phyloP scores from a whole-genome alignment of 2,329 filamentous ascomycete genomes.

The Aspergillus melleus region DNA sequence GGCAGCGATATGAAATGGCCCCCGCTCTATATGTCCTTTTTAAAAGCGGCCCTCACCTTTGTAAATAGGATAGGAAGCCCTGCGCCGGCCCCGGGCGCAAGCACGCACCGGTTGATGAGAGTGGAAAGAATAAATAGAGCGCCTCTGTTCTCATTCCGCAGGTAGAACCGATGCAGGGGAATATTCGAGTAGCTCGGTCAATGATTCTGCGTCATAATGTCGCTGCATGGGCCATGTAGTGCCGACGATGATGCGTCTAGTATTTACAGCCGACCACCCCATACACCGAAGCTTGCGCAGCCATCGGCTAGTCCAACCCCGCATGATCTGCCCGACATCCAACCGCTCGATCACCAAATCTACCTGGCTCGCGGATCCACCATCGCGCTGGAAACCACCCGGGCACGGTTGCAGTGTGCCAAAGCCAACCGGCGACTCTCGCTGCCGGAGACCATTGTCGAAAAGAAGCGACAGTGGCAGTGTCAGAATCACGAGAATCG shows the following conservation, averaged over 20 bases:
- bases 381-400: slow-evolving; percentile 21
- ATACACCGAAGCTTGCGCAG: neutral
- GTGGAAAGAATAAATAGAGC: neutral
- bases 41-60: neutral
- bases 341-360: slow-evolving; percentile 20
- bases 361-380: slow-evolving; percentile 8
- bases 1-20: neutral
- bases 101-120: neutral
- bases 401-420: slow-evolving; percentile 8
- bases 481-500: slow-evolving; percentile 14
- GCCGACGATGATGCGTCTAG: slow-evolving; percentile 1
- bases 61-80: neutral
- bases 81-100: neutral
- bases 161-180: neutral
- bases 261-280: slow-evolving; percentile 1
- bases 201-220: neutral
- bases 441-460: slow-evolving; percentile 1
- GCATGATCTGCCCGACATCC: slow-evolving; percentile 18
- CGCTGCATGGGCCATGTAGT: neutral
- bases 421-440: slow-evolving; percentile 7
- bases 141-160: neutral
- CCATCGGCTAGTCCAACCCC: neutral
- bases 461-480: slow-evolving; percentile 10
- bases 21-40: neutral
- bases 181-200: neutral